Base-by-base conservation (phyloP, 768 basidiomycete genomes). In the Coprinellus micaceus region DNA sequence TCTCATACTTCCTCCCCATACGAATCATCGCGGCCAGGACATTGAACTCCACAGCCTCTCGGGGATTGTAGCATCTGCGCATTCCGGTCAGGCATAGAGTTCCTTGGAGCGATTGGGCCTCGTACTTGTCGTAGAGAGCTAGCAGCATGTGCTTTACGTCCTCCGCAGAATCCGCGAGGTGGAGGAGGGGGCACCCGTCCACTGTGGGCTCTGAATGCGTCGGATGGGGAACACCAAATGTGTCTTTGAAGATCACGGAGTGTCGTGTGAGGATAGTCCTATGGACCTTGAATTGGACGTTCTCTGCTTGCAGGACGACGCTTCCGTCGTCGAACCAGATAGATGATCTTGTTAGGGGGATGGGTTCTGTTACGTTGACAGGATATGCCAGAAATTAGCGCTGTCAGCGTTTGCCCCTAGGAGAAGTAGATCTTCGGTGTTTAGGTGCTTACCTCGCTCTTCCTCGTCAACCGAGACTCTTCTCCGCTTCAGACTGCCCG, bases 1-100 rank as follows among this genome's bases (percentile, higher is more conserved):
- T 29, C 4, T 60, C 54, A 41, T 63, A 65, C 52, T 65, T 63
- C 22, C 55, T 51, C 2, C 63, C 63, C 19, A 64, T 51, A 4
- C 63, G 63, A 46, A 60, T 43, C 58, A 63, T 56, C 17, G 58
- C 62, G 1, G 60, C 26, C 9, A 59, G 2, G 1, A 53, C n/a
- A 9, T 41, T 19, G 40, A 57, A 56, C 12, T 54, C 57, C 2
- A 54, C 13, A 7, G 39, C 11, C n/a, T 56, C 46, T 9, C 19
- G 11, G 2, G 46, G 10, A 39, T 53, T 44, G 19, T 56, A 40
- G 17, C 22, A 7, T 37, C 61, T 60, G n/a, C 28, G 40, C 40
- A 17, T 37, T 17, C 36, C 9, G 17, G 9, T 7, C 5, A 43
- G n/a, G 6, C n/a, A 7, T 7, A 43, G 40, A 43, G 40, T 7